These are phyloP conservation scores for Vitis labrusca DNA, from an alignment of 164 flowering plant genomes.

Conservation along the genomic window DNA sequence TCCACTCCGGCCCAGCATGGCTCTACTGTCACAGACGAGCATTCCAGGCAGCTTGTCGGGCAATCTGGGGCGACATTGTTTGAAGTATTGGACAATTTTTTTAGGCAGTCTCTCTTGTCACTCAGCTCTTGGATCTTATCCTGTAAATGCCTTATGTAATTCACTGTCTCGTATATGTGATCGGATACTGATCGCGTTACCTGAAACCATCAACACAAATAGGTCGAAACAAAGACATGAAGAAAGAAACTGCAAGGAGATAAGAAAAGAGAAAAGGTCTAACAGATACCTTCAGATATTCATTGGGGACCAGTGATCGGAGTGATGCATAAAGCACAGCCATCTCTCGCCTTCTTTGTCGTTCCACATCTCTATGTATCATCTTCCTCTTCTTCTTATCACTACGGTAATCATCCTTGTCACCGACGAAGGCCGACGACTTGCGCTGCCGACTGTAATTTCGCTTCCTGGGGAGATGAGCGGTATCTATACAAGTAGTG, in stretches of 20 bases:
- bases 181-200: conserved; percentile 36
- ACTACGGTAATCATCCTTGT: conserved; percentile 5
- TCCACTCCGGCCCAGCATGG: conserved; percentile 21
- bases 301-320: conserved; percentile 26
- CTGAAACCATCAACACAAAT: conserved; percentile 12
- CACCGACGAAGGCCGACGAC: background rate
- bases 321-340: conserved; percentile 26
- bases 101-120: conserved; percentile 26
- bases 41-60: background rate
- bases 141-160: conserved; percentile 27
- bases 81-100: conserved; percentile 1
- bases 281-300: conserved; percentile 29
- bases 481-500: conserved; percentile 2
- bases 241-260: background rate
- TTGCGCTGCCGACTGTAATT: background rate
- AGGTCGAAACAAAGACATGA: too few species aligned
- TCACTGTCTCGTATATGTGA: conserved; percentile 26
- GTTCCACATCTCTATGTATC: conserved; percentile 30
- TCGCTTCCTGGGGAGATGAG: background rate
- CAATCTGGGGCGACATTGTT: background rate
- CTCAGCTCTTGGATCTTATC: conserved; percentile 18
- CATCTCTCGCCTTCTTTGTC: conserved; percentile 45
- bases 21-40: background rate
- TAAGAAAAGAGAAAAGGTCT: background rate
- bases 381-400: conserved; percentile 26